Evolutionary conservation across 306 rosid species (phyloP).

Genomic region (Vigna unguiculata): DNA sequence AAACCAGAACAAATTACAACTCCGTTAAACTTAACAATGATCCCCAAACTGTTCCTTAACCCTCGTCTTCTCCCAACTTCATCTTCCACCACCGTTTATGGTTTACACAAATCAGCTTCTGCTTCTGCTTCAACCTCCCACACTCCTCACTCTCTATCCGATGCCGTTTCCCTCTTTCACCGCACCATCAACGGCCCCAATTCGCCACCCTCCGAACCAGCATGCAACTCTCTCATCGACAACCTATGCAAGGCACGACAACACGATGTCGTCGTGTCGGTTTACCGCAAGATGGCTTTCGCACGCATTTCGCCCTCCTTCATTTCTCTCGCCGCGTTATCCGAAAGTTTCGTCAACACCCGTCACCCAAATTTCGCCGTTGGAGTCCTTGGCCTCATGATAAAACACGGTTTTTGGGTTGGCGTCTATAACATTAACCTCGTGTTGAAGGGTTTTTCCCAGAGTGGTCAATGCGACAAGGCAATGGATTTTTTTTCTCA

Average conservation of each 20-base stretch:
- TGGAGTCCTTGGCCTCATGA: constrained; percentile 67
- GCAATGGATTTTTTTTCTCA: constrained; percentile 55
- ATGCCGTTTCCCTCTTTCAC: constrained; percentile 70
- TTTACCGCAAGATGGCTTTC: constrained; percentile 58
- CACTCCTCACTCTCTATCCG: constrained; percentile 52
- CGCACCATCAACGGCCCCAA: constrained; percentile 50
- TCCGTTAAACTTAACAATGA: constrained; percentile 26
- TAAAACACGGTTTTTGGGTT: constrained; percentile 66
- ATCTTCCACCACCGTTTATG: background rate
- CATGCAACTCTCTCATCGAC: constrained; percentile 65
- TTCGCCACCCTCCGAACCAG: constrained; percentile 49
- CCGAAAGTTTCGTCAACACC: constrained; percentile 61
- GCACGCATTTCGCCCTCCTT: constrained; percentile 55
- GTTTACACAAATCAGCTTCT: background rate
- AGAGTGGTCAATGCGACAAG: constrained; percentile 52
- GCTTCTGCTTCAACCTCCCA: constrained; percentile 24
- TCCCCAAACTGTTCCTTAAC: constrained; percentile 39
- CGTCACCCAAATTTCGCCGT: constrained; percentile 52
- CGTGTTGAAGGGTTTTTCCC: constrained; percentile 68
- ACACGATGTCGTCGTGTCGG: constrained; percentile 55
- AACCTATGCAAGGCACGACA: constrained; percentile 57
- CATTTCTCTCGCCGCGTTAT: constrained; percentile 59
- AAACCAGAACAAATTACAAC: background rate
- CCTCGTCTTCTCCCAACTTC: constrained; percentile 24
- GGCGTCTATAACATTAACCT: constrained; percentile 56